phyloP scores from a whole-genome alignment of 192 early-diverging fungal species.

The Phycomyces nitens region DNA sequence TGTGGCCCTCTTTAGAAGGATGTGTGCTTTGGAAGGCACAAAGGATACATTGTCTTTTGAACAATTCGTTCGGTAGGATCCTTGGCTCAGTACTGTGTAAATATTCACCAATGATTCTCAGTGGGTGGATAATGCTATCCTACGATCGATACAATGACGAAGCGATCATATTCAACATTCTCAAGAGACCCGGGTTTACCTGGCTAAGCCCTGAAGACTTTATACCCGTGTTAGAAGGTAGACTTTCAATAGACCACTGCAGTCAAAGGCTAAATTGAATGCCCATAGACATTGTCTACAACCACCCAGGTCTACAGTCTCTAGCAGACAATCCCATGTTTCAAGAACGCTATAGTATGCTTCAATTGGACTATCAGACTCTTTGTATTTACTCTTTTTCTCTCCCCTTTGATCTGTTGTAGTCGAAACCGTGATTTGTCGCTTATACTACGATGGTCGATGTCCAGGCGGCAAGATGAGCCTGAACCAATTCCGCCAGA shows the following conservation, averaged over 20 bases:
- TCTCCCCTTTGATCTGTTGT: neutral
- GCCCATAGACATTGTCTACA: constrained; percentile 64
- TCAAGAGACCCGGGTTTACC: constrained; percentile 43
- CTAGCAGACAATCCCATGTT: constrained; percentile 76
- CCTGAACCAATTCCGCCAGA: constrained; percentile 69
- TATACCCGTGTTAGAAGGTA: constrained; percentile 62
- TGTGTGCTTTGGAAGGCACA: constrained; percentile 16
- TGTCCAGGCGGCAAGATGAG: constrained; percentile 71
- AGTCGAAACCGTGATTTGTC: constrained; percentile 86
- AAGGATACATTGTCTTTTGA: constrained; percentile 31
- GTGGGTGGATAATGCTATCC: constrained; percentile 42
- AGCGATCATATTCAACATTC: constrained; percentile 56
- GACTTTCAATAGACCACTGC: neutral
- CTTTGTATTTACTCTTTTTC: neutral
- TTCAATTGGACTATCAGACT: neutral
- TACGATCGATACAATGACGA: constrained; percentile 41
- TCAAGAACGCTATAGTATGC: constrained; percentile 76
- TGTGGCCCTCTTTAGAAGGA: constrained; percentile 56
- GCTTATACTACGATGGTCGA: constrained; percentile 77
- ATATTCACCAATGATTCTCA: constrained; percentile 5
- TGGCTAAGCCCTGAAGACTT: constrained; percentile 65
- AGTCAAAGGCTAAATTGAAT: neutral
- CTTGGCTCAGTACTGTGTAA: no score
- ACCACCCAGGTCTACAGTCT: constrained; percentile 88
- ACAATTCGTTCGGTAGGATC: constrained; percentile 21